Base-by-base conservation (phyloP, 2,329 filamentous ascomycete genomes). In the Botrytis deweyae region DNA sequence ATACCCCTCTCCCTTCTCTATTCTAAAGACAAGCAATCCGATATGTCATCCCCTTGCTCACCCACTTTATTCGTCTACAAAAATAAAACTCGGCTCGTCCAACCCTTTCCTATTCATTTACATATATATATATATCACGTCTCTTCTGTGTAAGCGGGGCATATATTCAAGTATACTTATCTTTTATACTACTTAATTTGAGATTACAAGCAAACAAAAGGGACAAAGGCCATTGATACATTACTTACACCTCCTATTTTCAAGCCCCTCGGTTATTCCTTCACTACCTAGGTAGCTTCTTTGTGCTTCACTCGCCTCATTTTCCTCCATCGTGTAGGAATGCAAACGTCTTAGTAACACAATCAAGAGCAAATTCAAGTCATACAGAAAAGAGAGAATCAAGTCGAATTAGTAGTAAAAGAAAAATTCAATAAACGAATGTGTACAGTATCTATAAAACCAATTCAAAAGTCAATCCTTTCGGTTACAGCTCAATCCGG, bases 371-470 rank as follows among this genome's bases (percentile, higher is more conserved):
- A 36, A 65, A 14, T 16, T n/a, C 36, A 38, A 22, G 33, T 36
- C 40, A 46, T 12, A 8, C 10, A 16, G 10, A 65, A 46, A 33
- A 65, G n/a, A 46, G 46, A 25, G 14, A 25, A 46, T 65, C 3
- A 22, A 14, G 40, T 65, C 62, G 5, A 14, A 25, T 25, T 25
- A 65, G 14, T 8, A 46, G 3, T 9, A 25, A 46, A 65, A 40
- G 36, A 40, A 65, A 9, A 46, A 29, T 9, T 29, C 14, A 55
- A 67, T 4, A 40, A 67, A 40, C 36, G 65, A 67, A 67, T 40
- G 65, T 67, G 65, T 52, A 42, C 16, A 63, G 46, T 40, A 67
- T 67, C 46, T 67, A 40, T n/a, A 10, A 55, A 40, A 64, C 46
- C 7, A 67, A 55, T 29, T 29, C 22, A 67, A 40, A 67, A 55